These are phyloP conservation scores for Russula abietina DNA, from an alignment of 768 basidiomycete species.

Conservation along the genomic window DNA sequence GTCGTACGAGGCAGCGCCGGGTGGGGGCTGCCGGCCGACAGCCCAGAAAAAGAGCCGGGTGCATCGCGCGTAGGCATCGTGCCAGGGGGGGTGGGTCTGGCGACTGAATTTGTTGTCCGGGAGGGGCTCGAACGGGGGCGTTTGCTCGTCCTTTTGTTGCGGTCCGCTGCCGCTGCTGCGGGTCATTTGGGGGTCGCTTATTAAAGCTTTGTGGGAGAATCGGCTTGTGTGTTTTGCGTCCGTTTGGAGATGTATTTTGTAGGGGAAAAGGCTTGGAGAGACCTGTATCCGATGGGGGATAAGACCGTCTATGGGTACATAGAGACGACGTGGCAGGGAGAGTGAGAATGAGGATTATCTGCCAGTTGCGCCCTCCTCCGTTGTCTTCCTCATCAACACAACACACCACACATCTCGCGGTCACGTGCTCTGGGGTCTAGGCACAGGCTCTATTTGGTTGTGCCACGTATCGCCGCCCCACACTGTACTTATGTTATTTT, in stretches of 20 bases:
- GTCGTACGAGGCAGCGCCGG: constrained; percentile 16
- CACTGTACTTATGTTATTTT: no score
- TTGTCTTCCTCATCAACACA: background rate
- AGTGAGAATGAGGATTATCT: background rate
- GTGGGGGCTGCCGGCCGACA: constrained; percentile 13
- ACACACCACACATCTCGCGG: background rate
- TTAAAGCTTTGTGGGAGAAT: background rate
- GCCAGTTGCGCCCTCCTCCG: background rate
- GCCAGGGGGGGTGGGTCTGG: constrained; percentile 12
- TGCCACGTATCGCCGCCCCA: background rate
- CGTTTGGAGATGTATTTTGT: background rate
- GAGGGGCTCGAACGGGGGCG: constrained; percentile 16
- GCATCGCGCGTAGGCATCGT: constrained; percentile 18
- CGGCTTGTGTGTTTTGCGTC: no score
- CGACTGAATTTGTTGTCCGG: constrained; percentile 16
- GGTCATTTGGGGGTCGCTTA: constrained; percentile 8
- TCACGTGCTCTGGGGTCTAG: background rate
- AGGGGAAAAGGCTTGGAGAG: background rate
- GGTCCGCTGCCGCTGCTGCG: background rate
- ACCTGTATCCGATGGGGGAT: background rate
- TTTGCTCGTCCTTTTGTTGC: background rate
- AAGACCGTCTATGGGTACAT: background rate
- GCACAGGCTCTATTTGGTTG: no score
- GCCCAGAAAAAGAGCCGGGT: constrained; percentile 21
- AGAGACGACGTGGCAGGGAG: background rate